Base-by-base conservation (phyloP, 371 early-diverging fungal genomes). In the Dichotomocladium elegans region DNA sequence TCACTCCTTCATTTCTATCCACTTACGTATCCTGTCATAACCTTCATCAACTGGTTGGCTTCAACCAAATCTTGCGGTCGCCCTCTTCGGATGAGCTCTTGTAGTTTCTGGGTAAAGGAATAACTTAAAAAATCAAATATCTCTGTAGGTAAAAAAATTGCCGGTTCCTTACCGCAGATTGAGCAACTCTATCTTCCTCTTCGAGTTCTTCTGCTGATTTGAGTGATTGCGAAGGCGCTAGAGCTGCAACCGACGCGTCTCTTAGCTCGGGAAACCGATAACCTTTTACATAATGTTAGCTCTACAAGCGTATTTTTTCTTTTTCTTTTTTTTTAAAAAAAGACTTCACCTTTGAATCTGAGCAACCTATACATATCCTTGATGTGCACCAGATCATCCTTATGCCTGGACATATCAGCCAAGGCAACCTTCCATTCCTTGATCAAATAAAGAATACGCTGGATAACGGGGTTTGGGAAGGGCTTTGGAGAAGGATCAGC, bases 31-130 rank as follows among this genome's bases (percentile, higher is more conserved):
- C 98, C 99, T 3, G 98, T 86, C 85, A 98, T 92, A 35, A 94
- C 79, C 67, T 98, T 96, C 90, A 98, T 96, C 51, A 98, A 66
- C 45, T 90, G 90, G 54, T 98, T 97, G 0, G 99, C 99, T 61
- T 95, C 94, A 26, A 86, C 88, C 31, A 98, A 72, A 68, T 96
- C 97, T 28, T 91, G 88, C 14, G 98, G 96, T 41, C 93, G 86
- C n/a, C 94, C 98, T 29, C 93, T 77, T n/a, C 99, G 86, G 50
- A 97, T 85, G 17, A 98, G 79, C 58, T 96, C 99, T 80, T 98
- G 95, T 48, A 98, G 64, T 88, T 96, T 96, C 86, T 90, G 63
- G 28, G 9, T 10, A 28, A n/a, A n/a, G n/a, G n/a, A n/a, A n/a
- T n/a, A n/a, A n/a, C n/a, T n/a, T n/a, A n/a, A n/a, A n/a, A n/a